A percentile compares a stretch with the other conserved stretches of the same genome.
Conservation (phyloP, 495 filamentous ascomycete species). For the Penicillium cosmopolitanum region DNA sequence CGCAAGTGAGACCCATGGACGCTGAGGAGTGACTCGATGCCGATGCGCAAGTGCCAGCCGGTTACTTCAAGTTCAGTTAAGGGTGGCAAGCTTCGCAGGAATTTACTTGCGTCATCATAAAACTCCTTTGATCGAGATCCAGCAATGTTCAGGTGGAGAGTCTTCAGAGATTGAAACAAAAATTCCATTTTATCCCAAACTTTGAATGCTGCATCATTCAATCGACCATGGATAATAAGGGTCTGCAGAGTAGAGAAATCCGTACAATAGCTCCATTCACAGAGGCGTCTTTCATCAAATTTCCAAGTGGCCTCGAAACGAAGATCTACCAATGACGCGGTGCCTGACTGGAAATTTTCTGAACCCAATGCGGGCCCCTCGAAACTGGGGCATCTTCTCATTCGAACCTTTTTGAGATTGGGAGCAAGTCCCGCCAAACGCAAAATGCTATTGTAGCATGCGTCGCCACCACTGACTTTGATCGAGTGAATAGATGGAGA, state of each 20-base stretch:
- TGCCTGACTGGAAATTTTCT: not conserved
- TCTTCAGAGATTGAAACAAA: not conserved
- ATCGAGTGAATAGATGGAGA: not conserved
- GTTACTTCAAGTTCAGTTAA: not conserved
- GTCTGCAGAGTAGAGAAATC: not conserved
- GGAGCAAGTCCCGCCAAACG: not conserved
- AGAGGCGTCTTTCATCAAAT: not conserved
- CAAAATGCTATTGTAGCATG: not conserved
- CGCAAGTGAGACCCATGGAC: not conserved
- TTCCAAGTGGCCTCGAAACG: no score
- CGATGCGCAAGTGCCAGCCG: not conserved
- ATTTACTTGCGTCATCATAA: not conserved
- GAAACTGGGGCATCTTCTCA: not conserved
- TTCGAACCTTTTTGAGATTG: not conserved
- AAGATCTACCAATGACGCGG: not conserved
- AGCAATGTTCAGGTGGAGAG: not conserved
- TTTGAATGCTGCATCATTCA: not conserved
- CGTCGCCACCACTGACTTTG: not conserved
- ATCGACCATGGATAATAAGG: not conserved
- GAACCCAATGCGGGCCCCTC: not conserved
- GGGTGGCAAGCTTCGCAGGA: not conserved
- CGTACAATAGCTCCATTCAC: not conserved
- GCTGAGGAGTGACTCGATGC: not conserved
- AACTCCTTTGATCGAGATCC: not conserved
- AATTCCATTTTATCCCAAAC: not conserved